These are phyloP conservation scores for Aspergillus fijiensis DNA, from an alignment of 2,329 filamentous ascomycete species.

Conservation along the genomic window DNA sequence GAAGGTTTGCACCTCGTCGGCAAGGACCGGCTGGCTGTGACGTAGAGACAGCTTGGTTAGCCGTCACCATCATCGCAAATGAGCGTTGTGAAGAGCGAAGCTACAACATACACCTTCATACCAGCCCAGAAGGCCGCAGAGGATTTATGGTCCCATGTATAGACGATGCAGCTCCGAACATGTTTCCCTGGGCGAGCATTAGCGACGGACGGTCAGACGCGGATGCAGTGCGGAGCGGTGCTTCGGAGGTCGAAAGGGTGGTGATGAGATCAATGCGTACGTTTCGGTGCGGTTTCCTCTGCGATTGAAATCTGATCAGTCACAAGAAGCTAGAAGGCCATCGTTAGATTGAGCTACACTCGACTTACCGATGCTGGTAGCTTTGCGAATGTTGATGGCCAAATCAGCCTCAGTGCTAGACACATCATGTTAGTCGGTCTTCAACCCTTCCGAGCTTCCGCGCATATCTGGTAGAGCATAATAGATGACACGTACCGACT, in stretches of 20 bases:
- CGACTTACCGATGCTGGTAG: constrained; percentile 59
- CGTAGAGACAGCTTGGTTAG: constrained; percentile 1
- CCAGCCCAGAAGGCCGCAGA: constrained; percentile 94
- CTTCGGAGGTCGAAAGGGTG: constrained; percentile 1
- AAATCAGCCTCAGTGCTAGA: constrained; percentile 62
- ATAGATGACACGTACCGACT: constrained; percentile 52
- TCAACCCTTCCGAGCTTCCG: not conserved
- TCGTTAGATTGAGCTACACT: not conserved
- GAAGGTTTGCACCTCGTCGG: constrained; percentile 98
- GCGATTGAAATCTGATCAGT: constrained; percentile 18
- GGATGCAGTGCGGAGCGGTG: not conserved
- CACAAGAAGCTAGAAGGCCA: constrained; percentile 10
- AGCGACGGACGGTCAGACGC: not conserved
- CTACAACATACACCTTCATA: constrained; percentile 85
- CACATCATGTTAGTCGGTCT: constrained; percentile 6
- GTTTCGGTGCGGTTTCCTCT: constrained; percentile 68
- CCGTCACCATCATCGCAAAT: not conserved
- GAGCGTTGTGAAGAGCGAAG: not conserved
- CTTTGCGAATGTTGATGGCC: constrained; percentile 66
- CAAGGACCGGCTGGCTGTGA: constrained; percentile 85
- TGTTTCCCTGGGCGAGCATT: constrained; percentile 65
- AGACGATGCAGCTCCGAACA: constrained; percentile 96
- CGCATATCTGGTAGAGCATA: not conserved
- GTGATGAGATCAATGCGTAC: constrained; percentile 41
- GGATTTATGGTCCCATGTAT: constrained; percentile 98